Base-by-base conservation (phyloP, 2,329 filamentous ascomycete genomes). In the Aspergillus sp. region DNA sequence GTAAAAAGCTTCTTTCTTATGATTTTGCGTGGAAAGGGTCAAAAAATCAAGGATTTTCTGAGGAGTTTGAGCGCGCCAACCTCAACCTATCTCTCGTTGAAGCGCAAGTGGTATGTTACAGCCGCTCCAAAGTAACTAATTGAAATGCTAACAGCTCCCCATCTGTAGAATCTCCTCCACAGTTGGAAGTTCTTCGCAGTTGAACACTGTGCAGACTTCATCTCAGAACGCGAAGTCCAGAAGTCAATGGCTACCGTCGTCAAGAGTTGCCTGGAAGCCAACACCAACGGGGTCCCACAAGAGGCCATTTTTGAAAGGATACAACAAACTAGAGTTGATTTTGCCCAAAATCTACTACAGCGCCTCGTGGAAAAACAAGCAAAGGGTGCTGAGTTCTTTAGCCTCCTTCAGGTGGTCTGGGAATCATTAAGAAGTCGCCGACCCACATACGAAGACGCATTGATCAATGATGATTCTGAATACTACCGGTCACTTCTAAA, bases 51-150 rank as follows among this genome's bases (percentile, higher is more conserved):
- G 93, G 93, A 0, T 96, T 96, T 75, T 83, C 84, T 61, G 83
- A 85, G 49, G 95, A 99, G 71, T 88, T 99, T 75, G 85, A 88
- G 67, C 86, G 87, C 60, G 95, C 93, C 42, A 99, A 99, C 73
- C 79, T 89, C 61, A 98, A 99, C 73, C 74, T 99, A 52, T 96
- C 93, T 22, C 80, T 96, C 34, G 91, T 99, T 34, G 92, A 98
- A 72, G 90, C 93, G 22, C 92, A 99, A 77, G 88, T 95, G 63
- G 87, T 90, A 80, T 76, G 87, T 72, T 50, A 11, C 41, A 37
- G 39, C 24, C 27, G 2, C 2, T 30, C 20, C 7, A 2, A 22
- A 48, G 4, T 37, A 37, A 33, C 42, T 54, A 40, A 50, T 41
- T 30, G 27, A 30, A 45, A 12, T 33, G 64, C 77, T 67, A 78